Evolutionary conservation across 495 filamentous ascomycete species (phyloP), one percentile per base, ranked within the genome.

Genomic region (Ramalina intermedia): DNA sequence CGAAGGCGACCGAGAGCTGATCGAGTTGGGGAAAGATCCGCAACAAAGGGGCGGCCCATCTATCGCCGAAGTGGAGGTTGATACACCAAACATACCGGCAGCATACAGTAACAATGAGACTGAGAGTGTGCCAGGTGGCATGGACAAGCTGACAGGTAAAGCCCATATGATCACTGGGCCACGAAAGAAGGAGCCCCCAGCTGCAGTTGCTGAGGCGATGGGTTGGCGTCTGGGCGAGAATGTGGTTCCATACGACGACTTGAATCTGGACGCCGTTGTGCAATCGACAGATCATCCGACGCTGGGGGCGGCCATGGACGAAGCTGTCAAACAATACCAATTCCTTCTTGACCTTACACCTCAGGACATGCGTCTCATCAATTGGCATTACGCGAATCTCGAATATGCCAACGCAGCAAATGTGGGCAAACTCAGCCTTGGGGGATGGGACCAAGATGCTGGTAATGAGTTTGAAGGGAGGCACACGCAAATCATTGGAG

Each of bases 381-480:
- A 96, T 58, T 99, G 91, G 91, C 93, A 99, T 66, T 81, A 95
- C 61, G 91, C 93, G 50, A 99, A 99, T 58, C 72, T 96, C 26
- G 91, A 99, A 60, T 99, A 99, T 58, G 89, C 90, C 41, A 96
- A 96, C 58, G 93, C 91, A 0, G 80, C 76, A 5, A 94, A 88
- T 59, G 80, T 93, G 46, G 75, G 81, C 49, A 80, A 84, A 47
- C 75, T 96, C 16, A 96, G 90, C 63, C 76, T 99, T 3, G 81
- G 82, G 8, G 83, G 87, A 2, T 96, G 91, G 87, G 91, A 99
- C 63, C 83, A 96, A 58, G 91, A 96, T 58, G 85, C 86, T 40
- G 91, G 93, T 1, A 96, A 99, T 61, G 91, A 99, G 56, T 96
- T 94, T 63, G 87, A 94, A 59, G 91, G 91, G 16, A 80, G 85